Evolutionary conservation across 768 basidiomycete genomes (phyloP).

Genomic region (Boletus barrowsii): DNA sequence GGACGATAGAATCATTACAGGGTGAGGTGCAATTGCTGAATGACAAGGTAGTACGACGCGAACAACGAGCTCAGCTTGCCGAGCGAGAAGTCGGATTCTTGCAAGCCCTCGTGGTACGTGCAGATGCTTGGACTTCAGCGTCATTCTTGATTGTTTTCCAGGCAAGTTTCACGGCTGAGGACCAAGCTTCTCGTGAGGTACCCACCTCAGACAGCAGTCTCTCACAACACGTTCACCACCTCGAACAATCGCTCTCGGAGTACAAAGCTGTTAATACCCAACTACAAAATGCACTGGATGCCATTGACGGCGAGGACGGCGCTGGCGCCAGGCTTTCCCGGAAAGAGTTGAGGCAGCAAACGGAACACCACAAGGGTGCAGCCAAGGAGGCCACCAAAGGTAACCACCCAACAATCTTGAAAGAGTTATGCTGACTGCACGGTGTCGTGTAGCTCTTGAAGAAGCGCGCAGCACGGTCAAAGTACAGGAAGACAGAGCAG

Average conservation of each 20-base stretch:
- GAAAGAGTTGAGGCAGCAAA: slow-evolving; percentile 40
- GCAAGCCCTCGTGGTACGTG: slow-evolving; percentile 63
- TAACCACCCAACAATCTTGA: slow-evolving; percentile 11
- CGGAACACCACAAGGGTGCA: slow-evolving; percentile 37
- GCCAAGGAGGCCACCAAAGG: slow-evolving; percentile 42
- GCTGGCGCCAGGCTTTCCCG: slow-evolving; percentile 23
- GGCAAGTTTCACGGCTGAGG: slow-evolving; percentile 66
- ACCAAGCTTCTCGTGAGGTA: slow-evolving; percentile 35
- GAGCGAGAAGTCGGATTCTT: slow-evolving; percentile 69
- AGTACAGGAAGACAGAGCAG: slow-evolving; percentile 51
- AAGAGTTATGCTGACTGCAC: background rate
- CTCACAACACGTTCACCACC: slow-evolving; percentile 46
- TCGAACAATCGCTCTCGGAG: slow-evolving; percentile 52
- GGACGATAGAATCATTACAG: slow-evolving; percentile 33
- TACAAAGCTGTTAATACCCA: slow-evolving; percentile 50
- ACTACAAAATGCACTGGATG: slow-evolving; percentile 49
- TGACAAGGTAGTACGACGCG: slow-evolving; percentile 36
- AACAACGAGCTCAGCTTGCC: slow-evolving; percentile 38
- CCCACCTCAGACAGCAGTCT: slow-evolving; percentile 31
- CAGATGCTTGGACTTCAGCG: background rate
- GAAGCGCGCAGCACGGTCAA: slow-evolving; percentile 35
- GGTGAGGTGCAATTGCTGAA: slow-evolving; percentile 38
- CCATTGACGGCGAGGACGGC: slow-evolving; percentile 35
- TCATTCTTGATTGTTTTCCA: slow-evolving; percentile 21
- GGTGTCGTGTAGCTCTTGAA: slow-evolving; percentile 41